Evolutionary conservation across 805 yeast genomes (phyloP), one percentile per base, ranked within the genome.

Genomic region (Candida wancherniae): DNA sequence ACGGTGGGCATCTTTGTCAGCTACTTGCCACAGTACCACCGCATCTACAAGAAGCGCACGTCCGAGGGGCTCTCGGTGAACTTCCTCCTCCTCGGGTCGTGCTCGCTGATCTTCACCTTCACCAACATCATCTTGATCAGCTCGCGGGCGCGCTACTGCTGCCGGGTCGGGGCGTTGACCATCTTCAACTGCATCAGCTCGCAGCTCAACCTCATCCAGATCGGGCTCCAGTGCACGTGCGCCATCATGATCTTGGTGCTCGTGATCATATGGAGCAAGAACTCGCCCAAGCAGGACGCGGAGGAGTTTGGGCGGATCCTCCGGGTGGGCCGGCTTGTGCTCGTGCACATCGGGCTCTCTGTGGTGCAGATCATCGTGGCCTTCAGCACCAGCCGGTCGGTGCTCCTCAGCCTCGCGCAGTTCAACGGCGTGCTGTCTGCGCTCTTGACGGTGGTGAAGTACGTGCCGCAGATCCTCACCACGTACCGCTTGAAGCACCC

Each of bases 1-100:
- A 77, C 86, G 0, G 28, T 73, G 2, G 94, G 87, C 3, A 83
- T 85, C 6, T 72, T 77, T 19, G 44, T 69, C 8, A 80, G 90
- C 25, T 85, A 85, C 51, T 31, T 79, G 3, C 95, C 95, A 0
- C 95, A 85, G 58, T 84, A 80, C 52, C 34, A 64, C 24, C 69
- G 78, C 25, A 76, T 85, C 32, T 54, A 73, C 30, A 44, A 51
- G 12, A 68, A 86, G 29, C 56, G 70, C 29, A 69, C 86, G 5
- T 76, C 88, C 9, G 87, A 84, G 50, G 95, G 95, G 4, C 60
- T 85, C 14, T 80, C 88, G 4, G 84, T 88, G 9, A 65, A 71
- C 44, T 85, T 77, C 50, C 61, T 85, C 19, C 57, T 85, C 9
- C 66, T 86, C 23, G 92, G 92, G 4, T 72, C 80, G 4, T 54